These are phyloP conservation scores for Suillus bovinus DNA, from an alignment of 768 basidiomycete species.

Conservation along the genomic window DNA sequence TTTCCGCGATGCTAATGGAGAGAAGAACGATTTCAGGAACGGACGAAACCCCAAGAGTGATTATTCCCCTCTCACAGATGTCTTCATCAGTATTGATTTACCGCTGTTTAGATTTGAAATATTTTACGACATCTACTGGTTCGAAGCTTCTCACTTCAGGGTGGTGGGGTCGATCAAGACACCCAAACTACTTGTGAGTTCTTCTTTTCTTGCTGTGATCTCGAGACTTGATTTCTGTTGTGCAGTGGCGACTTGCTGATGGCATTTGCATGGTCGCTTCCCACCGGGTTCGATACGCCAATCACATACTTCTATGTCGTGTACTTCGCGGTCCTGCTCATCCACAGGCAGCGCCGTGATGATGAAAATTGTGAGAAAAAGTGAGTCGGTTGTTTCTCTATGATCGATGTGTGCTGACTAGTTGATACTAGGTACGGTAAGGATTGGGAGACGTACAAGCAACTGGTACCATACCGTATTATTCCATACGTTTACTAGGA, in stretches of 20 bases:
- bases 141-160: conserved; percentile 91
- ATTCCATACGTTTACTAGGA: conserved; percentile 77
- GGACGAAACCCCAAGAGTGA: conserved; percentile 93
- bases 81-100: neutral
- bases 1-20: conserved; percentile 84
- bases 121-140: conserved; percentile 79
- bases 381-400: conserved; percentile 45
- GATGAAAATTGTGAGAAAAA: conserved; percentile 91
- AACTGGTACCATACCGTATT: conserved; percentile 82
- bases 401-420: conserved; percentile 2
- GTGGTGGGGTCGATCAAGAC: conserved; percentile 95
- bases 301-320: conserved; percentile 93
- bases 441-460: conserved; percentile 91
- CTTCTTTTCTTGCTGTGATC: neutral
- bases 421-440: conserved; percentile 72
- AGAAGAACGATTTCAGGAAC: conserved; percentile 95
- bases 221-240: neutral
- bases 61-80: neutral
- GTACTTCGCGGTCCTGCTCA: conserved; percentile 87
- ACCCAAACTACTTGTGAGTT: conserved; percentile 86
- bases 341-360: conserved; percentile 89
- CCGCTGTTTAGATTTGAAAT: conserved; percentile 61
- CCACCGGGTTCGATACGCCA: conserved; percentile 89
- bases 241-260: conserved; percentile 83
- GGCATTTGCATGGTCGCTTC: conserved; percentile 90